Base-by-base conservation (phyloP, 2,329 filamentous ascomycete species). In the Seiridium cupressi region DNA sequence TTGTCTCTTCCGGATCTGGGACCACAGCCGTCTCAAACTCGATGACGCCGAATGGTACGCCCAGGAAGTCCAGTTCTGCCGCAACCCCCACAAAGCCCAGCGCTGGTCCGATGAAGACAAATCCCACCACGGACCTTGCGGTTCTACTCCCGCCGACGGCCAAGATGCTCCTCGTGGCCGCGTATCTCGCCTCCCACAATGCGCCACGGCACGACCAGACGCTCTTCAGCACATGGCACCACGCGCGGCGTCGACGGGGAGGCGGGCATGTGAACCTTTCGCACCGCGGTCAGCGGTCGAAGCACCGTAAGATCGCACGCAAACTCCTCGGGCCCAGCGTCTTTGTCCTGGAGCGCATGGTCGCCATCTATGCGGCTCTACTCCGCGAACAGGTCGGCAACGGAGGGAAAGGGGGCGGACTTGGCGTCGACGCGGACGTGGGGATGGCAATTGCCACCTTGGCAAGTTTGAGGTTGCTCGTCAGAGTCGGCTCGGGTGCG, bases 121-220 rank as follows among this genome's bases (percentile, higher is more conserved):
- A 53, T 4, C 32, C 66, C 31, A 54, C 69, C 59, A 73, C 76
- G 1, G 82, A 84, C 63, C 79, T 89, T 3, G 79, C 83, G 1
- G 71, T 78, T 32, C 78, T 86, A 4, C 81, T 95, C 5, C 91
- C 91, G 0, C 88, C 88, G 58, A 90, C 88, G 55, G 88, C 91
- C 2, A 89, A 90, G 46, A 84, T 91, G 57, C 81, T 94, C 35
- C 84, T 95, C 9, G 81, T 93, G 34, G 86, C 91, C 42, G 89
- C 91, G 3, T 95, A 95, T 74, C 84, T 95, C 3, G 89, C 91
- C 56, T 92, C 90, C 1, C 91, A 92, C 80, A 95, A 93, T 72
- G 85, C 89, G 11, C 77, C 89, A 1, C 83, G 86, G n/a, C 86
- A 90, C 69, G 91, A 95, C 72, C 77, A 86, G 4, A 81, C 86